Base-by-base conservation (phyloP, 2,329 filamentous ascomycete species). In the Pseudogymnoascus sp. region DNA sequence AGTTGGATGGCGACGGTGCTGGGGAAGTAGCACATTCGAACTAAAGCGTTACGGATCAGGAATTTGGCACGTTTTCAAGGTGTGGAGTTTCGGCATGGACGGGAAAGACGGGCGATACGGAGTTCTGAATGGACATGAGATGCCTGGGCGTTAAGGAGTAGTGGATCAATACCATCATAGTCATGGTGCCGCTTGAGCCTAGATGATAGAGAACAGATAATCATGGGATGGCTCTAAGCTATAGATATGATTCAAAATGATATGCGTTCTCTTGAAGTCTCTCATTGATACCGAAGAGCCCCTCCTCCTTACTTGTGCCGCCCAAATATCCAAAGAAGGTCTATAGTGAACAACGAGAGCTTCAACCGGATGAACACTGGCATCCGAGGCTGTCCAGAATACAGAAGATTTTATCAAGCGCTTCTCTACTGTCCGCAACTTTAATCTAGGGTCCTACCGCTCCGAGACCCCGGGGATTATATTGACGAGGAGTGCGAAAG, bases 1-100 rank as follows among this genome's bases (percentile, higher is more conserved):
- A 71, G 62, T 63, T 72, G 28, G n/a, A 41, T 53, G 46, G 46
- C n/a, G 26, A 8, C 4, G 26, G 14, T 12, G n/a, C 14, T n/a
- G 46, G 46, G n/a, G 26, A 10, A 8, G 12, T 53, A 31, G 26
- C 46, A 16, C 14, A 19, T 19, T 7, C 11, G 14, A 19, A 53
- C n/a, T 53, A 19, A 28, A 12, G 26, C 5, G 46, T 33, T 53
- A 10, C 5, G 46, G n/a, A 53, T 53, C 14, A 7, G n/a, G 46
- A 53, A n/a, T 53, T 53, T 31, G 26, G 46, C 0, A 2, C n/a
- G n/a, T 53, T 33, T 53, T 53, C 22, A 16, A 53, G n/a, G 24
- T 5, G 16, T 31, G 26, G n/a, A 7, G 14, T 7, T 50, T 6
- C 6, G 24, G 24, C 7, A 11, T 53, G n/a, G 12, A 31, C 3